Conservation (phyloP, 495 filamentous ascomycete genomes). For the Parmelia sp. region DNA sequence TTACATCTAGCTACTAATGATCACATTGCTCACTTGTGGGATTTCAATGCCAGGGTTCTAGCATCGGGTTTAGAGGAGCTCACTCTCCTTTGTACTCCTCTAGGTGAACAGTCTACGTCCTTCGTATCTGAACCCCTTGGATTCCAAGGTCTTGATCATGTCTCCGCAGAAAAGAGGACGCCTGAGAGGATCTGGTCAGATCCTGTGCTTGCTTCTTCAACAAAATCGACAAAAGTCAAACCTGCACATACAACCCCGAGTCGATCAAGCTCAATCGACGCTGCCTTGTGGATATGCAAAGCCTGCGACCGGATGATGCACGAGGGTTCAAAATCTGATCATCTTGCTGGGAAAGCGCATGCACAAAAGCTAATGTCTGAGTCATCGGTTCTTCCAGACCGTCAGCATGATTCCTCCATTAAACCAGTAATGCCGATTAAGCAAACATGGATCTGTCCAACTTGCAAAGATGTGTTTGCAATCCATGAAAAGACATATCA, state of each 20-base stretch:
- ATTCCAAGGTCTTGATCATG: constrained; percentile 10
- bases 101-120: constrained; percentile 11
- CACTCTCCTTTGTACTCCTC: constrained; percentile 7
- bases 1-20: constrained; percentile 11
- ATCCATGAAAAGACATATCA: constrained; percentile 10
- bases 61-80: constrained; percentile 7
- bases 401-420: constrained; percentile 5
- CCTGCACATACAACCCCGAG: constrained; percentile 10
- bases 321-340: constrained; percentile 8
- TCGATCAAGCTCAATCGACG: constrained; percentile 4
- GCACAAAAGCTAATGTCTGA: constrained; percentile 11
- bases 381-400: constrained; percentile 8
- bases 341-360: constrained; percentile 14
- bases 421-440: constrained; percentile 6
- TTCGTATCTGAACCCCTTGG: constrained; percentile 1
- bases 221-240: constrained; percentile 11
- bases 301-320: constrained; percentile 10
- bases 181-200: not conserved
- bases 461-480: constrained; percentile 12
- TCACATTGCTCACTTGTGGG: constrained; percentile 8
- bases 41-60: constrained; percentile 5
- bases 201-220: constrained; percentile 11
- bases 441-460: constrained; percentile 7
- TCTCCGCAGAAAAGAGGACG: constrained; percentile 6
- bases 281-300: constrained; percentile 16